Evolutionary conservation across 306 rosid species (phyloP), one percentile per base, ranked within the genome.

Genomic region (Dryas alaskensis): DNA sequence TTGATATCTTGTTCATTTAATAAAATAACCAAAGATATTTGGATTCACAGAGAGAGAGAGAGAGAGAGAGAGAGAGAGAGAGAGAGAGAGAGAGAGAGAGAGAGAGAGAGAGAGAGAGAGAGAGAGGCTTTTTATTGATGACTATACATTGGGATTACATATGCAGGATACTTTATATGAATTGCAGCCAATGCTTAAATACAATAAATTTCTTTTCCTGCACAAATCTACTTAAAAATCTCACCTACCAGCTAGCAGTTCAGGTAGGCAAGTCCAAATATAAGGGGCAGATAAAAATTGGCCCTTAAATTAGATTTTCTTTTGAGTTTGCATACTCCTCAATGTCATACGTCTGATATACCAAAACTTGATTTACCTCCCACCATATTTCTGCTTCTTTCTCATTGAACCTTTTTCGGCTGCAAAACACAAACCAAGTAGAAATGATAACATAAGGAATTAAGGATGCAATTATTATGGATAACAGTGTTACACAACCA

Each of bases 301-400:
- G 52, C 83, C 78, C 82, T 74, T 79, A 59, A 4, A 12, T 47
- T 74, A 81, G 37, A 45, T 69, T 72, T 70, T 87, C 76, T 70
- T 79, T 79, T 51, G 76, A 77, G 83, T 86, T 74, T 22, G 54
- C 68, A 74, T 87, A 92, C 44, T 86, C 97, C 47, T 87, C 92
- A 66, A 92, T 75, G 43, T 76, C 86, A 77, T 86, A 92, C 79
- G 87, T 89, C 49, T 67, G 84, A 77, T 81, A 85, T 61, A 90
- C 91, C 60, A 42, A 76, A 25, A 31, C 78, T 84, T 92, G 89
- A 83, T 92, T 92, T 84, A 78, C 87, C 79, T 87, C 98, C 98
- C 96, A 92, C 98, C 98, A 92, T n/a, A 25, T 67, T 74, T 79
- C 91, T 0, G 96, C 98, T 76, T 90, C 94, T 79, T 74, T 85